A percentile compares a stretch with the other conserved stretches of the same genome.
Conservation (phyloP, 2,329 filamentous ascomycete genomes). For the Colletotrichum aenigma region DNA sequence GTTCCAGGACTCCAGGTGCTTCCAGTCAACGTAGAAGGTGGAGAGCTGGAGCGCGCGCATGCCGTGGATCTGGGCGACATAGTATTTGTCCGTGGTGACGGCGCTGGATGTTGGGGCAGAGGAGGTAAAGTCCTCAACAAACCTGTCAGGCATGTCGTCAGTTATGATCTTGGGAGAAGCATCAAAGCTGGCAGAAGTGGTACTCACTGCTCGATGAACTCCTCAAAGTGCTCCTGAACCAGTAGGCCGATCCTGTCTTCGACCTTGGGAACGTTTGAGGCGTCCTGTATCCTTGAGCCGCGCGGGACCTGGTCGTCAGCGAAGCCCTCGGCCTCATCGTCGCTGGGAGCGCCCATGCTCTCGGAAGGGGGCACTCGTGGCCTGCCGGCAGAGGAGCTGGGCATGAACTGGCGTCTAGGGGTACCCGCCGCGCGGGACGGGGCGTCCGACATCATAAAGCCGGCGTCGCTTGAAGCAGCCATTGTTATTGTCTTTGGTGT, state of each 20-base stretch:
- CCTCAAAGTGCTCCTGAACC: slow-evolving; percentile 77
- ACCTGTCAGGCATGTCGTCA: slow-evolving; percentile 44
- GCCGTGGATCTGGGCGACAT: slow-evolving; percentile 81
- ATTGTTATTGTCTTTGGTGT: slow-evolving; percentile 32
- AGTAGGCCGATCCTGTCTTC: slow-evolving; percentile 78
- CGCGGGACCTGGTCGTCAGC: slow-evolving; percentile 67
- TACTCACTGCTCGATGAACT: slow-evolving; percentile 76
- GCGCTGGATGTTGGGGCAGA: slow-evolving; percentile 72
- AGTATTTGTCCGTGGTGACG: slow-evolving; percentile 80
- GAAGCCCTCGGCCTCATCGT: slow-evolving; percentile 66
- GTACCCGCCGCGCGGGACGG: slow-evolving; percentile 46
- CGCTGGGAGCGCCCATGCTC: slow-evolving; percentile 62
- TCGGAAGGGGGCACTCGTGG: slow-evolving; percentile 67
- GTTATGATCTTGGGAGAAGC: neutral
- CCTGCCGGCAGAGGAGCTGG: slow-evolving; percentile 57
- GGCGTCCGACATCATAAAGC: slow-evolving; percentile 62
- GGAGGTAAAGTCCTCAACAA: slow-evolving; percentile 70
- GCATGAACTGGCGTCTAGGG: slow-evolving; percentile 45
- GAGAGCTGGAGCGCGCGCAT: slow-evolving; percentile 78
- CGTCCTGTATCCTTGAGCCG: slow-evolving; percentile 51
- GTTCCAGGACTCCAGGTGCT: slow-evolving; percentile 78
- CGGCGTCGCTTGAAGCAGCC: slow-evolving; percentile 61
- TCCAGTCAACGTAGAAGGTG: slow-evolving; percentile 86
- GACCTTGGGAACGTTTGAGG: slow-evolving; percentile 67
- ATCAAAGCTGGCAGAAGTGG: neutral